phyloP scores from a whole-genome alignment of 2,329 filamentous ascomycete genomes.

The Colletotrichum sp. region DNA sequence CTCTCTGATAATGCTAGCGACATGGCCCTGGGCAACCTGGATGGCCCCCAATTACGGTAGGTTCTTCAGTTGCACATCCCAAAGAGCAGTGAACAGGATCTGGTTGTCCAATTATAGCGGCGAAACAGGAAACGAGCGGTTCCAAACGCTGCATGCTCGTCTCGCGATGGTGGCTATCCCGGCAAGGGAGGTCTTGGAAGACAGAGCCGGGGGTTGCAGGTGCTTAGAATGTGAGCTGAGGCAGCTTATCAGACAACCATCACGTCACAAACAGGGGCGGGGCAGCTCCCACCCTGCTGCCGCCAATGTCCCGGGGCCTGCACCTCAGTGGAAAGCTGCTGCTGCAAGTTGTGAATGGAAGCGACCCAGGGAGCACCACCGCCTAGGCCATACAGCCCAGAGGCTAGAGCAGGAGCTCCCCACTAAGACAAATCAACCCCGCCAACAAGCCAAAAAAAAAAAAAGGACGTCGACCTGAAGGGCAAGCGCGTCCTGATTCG shows the following conservation, averaged over 20 bases:
- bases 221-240: constrained; percentile 1
- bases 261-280: constrained; percentile 24
- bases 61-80: not conserved
- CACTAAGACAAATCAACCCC: constrained; percentile 22
- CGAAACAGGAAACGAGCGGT: constrained; percentile 3
- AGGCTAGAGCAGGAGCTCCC: not conserved
- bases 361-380: not conserved
- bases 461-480: constrained; percentile 89
- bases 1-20: not conserved
- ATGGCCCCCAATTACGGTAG: not conserved
- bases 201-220: not conserved
- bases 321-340: not conserved
- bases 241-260: constrained; percentile 23
- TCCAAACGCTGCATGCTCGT: not conserved
- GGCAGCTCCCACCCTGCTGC: not conserved
- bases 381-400: not conserved
- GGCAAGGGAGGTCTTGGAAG: not conserved
- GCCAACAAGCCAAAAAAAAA: constrained; percentile 26
- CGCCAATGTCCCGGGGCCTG: not conserved
- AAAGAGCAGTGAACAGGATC: not conserved
- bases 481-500: constrained; percentile 98
- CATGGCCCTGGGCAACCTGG: not conserved
- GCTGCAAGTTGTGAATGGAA: not conserved
- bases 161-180: not conserved
- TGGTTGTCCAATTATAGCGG: not conserved